Conservation (phyloP, 805 yeast genomes). For the Lachancea meyersii region DNA sequence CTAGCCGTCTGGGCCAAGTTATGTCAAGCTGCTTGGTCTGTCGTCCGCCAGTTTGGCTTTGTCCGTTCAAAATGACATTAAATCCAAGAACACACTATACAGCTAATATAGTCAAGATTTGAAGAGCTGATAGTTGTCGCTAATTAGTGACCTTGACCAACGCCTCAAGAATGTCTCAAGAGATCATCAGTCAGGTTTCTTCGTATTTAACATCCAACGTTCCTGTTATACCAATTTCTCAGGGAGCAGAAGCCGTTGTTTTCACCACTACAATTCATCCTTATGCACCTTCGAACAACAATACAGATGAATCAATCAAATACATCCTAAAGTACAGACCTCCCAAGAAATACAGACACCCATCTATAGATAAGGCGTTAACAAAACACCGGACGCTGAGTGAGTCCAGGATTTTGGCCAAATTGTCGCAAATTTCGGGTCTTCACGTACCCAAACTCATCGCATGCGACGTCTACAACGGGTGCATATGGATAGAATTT, state of each 20-base stretch:
- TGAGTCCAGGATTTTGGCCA: slow-evolving; percentile 72
- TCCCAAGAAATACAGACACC: slow-evolving; percentile 84
- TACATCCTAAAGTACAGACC: slow-evolving; percentile 83
- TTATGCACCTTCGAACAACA: slow-evolving; percentile 37
- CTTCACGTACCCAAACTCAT: slow-evolving; percentile 66
- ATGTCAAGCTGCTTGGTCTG: too few relatives aligned
- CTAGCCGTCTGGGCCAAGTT: too few relatives aligned
- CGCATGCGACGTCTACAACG: slow-evolving; percentile 71
- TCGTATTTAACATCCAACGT: slow-evolving; percentile 40
- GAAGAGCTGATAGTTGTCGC: too few relatives aligned
- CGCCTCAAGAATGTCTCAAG: slow-evolving; percentile 45
- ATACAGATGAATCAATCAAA: slow-evolving; percentile 12
- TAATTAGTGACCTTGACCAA: background rate
- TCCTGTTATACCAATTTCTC: slow-evolving; percentile 55
- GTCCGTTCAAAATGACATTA: too few relatives aligned
- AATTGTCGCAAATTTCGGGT: slow-evolving; percentile 40
- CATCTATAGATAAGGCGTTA: slow-evolving; percentile 64
- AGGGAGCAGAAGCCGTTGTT: slow-evolving; percentile 89
- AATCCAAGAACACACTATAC: too few relatives aligned
- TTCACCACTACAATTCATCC: slow-evolving; percentile 63
- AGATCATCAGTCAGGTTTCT: slow-evolving; percentile 41
- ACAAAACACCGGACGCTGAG: slow-evolving; percentile 77
- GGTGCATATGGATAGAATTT: slow-evolving; percentile 84
- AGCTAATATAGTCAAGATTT: too few relatives aligned
- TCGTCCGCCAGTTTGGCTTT: too few relatives aligned